Base-by-base conservation (phyloP, 768 basidiomycete genomes). In the Russula griseocarnosa region DNA sequence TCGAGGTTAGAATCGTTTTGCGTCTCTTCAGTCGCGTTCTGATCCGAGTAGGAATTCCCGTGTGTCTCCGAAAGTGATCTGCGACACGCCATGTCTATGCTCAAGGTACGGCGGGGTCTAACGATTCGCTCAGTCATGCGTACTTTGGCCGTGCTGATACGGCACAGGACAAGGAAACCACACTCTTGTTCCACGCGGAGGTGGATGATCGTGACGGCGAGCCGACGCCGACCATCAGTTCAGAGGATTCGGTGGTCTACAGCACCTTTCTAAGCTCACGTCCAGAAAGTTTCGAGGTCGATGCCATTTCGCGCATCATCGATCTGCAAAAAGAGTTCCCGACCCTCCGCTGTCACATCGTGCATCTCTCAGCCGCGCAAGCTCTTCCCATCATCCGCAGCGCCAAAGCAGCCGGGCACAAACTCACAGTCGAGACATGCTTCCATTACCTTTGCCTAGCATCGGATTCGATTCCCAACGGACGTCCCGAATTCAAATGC, bases 121-220 rank as follows among this genome's bases (percentile, higher is more conserved):
- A n/a, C 8, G 0, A 26, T 22, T 47, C 11, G 14, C 5, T 20
- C 34, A 10, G 3, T 9, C 42, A 44, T 44, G 18, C 40, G 6
- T 11, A 44, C 47, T 36, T 30, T 34, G 11, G 13, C n/a, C n/a
- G n/a, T n/a, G n/a, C 64, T 28, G 51, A 57, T 20, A 28, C 40
- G 60, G 58, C 22, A n/a, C 71, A 96, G 92, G 78, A 82, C 61
- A 80, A 82, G 10, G 74, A 84, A 1, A 86, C 88, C 6, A 84
- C 88, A 46, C 82, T 98, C 40, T 77, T 95, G 3, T 98, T 97
- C 74, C 96, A 99, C 73, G 96, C 96, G 28, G 96, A 99, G 76
- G 79, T 97, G 22, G 91, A 86, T 49, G 71, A 77, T 8, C 38
- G 76, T 68, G 91, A 86, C 50, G 71, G 76, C 10, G 32, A 76